Base-by-base conservation (phyloP, 495 filamentous ascomycete species). In the Penicillium goetzii region DNA sequence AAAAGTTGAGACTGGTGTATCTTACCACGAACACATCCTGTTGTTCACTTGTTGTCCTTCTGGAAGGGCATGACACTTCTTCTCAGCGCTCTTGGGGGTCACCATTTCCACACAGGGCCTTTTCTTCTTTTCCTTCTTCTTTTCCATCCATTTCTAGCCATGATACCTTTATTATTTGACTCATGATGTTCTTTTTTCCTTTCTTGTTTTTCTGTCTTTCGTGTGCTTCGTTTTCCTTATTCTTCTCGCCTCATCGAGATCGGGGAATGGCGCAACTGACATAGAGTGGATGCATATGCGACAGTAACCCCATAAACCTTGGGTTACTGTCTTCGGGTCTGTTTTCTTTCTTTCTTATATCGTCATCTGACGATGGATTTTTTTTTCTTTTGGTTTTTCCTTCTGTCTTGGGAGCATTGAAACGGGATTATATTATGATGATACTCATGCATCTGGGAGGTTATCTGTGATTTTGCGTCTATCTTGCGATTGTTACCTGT, bases 361-460 rank as follows among this genome's bases (percentile, higher is more conserved):
- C 30, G 40, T 66, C 34, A 30, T 53, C n/a, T 10, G 50, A 21
- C 50, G 28, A 21, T 30, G 45, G 11, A 19, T 33, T 53, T 28
- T 60, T 62, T 56, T 65, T 59, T 63, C 63, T 26, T 64, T 65
- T 40, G 65, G 60, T 45, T 58, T 55, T 45, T 7, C 30, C 5
- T 32, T 32, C 9, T 32, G 30, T 32, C 30, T 32, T 56, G 61
- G 74, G 69, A 69, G 72, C 74, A 76, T 78, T 68, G 58, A 72
- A 69, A 57, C 55, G 58, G 56, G 68, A 65, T 66, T 69, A 68
- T 64, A 70, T 72, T 63, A 71, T 63, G 68, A 70, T 70, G 62
- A 74, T 71, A 74, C 68, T 73, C 65, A 77, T 74, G 77, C 77
- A 80, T 80, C 73, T 74, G 73, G 74, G 77, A 75, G 76, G 77